Evolutionary conservation across 192 early-diverging fungal genomes (phyloP).

Genomic region (Backusella morwellensis): DNA sequence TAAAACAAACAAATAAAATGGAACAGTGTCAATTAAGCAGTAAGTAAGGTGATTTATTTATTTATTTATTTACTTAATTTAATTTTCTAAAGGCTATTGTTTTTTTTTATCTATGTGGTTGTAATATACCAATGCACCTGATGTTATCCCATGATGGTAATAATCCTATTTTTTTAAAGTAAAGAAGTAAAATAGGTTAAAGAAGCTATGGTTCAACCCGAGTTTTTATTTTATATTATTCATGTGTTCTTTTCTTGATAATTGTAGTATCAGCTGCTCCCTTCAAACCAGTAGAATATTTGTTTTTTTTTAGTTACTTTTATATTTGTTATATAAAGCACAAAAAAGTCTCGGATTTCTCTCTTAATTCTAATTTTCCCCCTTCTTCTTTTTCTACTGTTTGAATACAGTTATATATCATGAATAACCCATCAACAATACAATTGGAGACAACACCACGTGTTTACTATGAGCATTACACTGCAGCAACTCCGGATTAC

Average conservation of each 20-base stretch:
- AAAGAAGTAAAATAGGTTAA: not conserved
- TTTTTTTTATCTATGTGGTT: no score
- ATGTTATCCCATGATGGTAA: not conserved
- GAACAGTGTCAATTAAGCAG: not conserved
- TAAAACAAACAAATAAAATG: not conserved
- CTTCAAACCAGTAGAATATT: not conserved
- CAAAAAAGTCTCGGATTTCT: not conserved
- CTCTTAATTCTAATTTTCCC: not conserved
- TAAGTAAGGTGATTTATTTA: not conserved
- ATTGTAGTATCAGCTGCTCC: not conserved
- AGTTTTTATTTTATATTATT: not conserved
- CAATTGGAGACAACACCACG: constrained; percentile 20
- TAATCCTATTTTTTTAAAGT: no score
- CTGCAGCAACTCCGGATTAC: constrained; percentile 15
- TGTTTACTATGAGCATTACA: constrained; percentile 26
- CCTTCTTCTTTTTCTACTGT: not conserved
- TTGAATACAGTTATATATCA: not conserved
- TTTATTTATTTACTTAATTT: not conserved
- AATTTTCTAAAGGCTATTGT: not conserved
- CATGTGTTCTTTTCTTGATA: not conserved
- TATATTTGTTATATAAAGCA: constrained; percentile 4
- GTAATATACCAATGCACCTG: not conserved
- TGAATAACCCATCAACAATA: not conserved
- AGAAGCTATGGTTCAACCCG: not conserved
- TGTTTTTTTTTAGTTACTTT: not conserved